phyloP scores from a whole-genome alignment of 2,329 filamentous ascomycete genomes.

The Colletotrichum tanaceti region DNA sequence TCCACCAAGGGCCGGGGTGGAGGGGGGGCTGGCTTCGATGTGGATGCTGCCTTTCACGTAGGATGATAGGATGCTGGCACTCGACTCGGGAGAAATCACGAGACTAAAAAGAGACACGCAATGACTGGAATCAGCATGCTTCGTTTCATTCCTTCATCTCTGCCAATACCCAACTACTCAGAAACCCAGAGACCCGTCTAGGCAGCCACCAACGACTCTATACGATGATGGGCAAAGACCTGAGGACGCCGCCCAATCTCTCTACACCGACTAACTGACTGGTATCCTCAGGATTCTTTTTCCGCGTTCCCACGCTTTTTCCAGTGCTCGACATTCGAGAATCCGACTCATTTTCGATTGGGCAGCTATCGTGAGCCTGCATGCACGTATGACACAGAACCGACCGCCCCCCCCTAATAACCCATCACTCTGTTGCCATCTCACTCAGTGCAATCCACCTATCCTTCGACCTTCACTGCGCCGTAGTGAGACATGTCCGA shows the following conservation, averaged over 20 bases:
- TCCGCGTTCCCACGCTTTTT: constrained; percentile 9
- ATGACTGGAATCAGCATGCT: not conserved
- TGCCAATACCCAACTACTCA: not conserved
- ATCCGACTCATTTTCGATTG: not conserved
- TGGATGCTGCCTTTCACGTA: not conserved
- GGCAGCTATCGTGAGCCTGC: constrained; percentile 5
- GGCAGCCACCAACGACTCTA: not conserved
- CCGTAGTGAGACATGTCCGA: constrained; percentile 33
- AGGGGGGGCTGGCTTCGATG: constrained; percentile 9
- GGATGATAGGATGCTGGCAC: constrained; percentile 7
- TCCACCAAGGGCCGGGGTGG: constrained; percentile 18
- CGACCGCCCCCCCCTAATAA: no score
- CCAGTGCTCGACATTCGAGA: not conserved
- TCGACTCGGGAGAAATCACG: constrained; percentile 5
- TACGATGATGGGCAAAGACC: not conserved
- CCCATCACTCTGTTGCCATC: not conserved
- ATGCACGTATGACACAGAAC: not conserved
- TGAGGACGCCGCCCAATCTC: no score
- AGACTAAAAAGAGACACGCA: not conserved
- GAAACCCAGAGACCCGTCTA: not conserved
- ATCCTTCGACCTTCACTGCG: constrained; percentile 22
- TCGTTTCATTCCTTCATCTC: not conserved
- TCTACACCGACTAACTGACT: no score
- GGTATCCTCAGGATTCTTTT: not conserved
- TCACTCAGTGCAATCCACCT: constrained; percentile 10